These are phyloP conservation scores for Lipomyces starkeyi DNA, from an alignment of 805 yeast genomes.

Conservation along the genomic window DNA sequence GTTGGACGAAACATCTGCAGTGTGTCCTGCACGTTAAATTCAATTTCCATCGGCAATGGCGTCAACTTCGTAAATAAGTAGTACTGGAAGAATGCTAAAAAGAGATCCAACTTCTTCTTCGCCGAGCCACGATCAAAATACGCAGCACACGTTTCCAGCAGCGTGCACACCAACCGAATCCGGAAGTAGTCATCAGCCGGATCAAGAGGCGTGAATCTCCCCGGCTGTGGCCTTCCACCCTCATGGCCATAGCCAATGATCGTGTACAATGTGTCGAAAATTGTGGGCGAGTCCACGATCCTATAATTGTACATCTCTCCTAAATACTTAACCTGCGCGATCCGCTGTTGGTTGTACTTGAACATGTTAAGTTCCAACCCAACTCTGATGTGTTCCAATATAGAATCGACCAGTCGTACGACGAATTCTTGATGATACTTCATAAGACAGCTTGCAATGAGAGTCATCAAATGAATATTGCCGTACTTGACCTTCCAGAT, in stretches of 20 bases:
- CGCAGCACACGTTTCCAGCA: slow-evolving; percentile 48
- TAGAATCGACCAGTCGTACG: slow-evolving; percentile 60
- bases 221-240: slow-evolving; percentile 60
- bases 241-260: slow-evolving; percentile 71
- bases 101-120: slow-evolving; percentile 46
- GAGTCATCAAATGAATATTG: slow-evolving; percentile 57
- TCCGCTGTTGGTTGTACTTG: slow-evolving; percentile 61
- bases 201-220: slow-evolving; percentile 56
- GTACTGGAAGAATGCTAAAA: slow-evolving; percentile 71
- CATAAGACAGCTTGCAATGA: slow-evolving; percentile 50
- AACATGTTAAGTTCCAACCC: slow-evolving; percentile 72
- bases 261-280: slow-evolving; percentile 60
- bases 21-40: slow-evolving; percentile 57
- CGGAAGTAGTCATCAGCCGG: slow-evolving; percentile 73
- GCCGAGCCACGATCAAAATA: slow-evolving; percentile 34
- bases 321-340: slow-evolving; percentile 66
- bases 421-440: slow-evolving; percentile 51
- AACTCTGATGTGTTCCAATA: slow-evolving; percentile 65
- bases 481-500: slow-evolving; percentile 70
- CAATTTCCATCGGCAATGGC: slow-evolving; percentile 66
- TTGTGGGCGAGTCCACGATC: slow-evolving; percentile 53
- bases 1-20: slow-evolving; percentile 47
- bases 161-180: slow-evolving; percentile 58
- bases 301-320: slow-evolving; percentile 60
- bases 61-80: slow-evolving; percentile 65